phyloP scores from a whole-genome alignment of 176 grass and related monocot genomes.

The Aegilops tauschii region DNA sequence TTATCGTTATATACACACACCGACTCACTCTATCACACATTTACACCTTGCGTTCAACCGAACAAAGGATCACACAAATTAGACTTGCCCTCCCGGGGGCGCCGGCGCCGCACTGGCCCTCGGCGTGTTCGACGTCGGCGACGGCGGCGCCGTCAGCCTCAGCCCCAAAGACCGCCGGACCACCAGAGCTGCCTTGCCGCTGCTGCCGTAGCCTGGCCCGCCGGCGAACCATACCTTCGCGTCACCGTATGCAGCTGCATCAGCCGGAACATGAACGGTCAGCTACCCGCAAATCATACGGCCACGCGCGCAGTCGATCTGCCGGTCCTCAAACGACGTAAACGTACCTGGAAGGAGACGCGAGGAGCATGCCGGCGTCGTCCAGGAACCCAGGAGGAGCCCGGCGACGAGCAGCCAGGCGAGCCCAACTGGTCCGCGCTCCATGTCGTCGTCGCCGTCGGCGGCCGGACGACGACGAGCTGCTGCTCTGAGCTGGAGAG shows the following conservation, averaged over 20 bases:
- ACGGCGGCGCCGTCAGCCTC: not conserved
- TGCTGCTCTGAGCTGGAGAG: not conserved
- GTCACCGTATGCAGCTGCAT: not conserved
- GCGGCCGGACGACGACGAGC: not conserved
- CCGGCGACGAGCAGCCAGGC: not conserved
- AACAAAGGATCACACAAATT: not conserved
- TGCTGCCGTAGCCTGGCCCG: not conserved
- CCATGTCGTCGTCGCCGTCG: not conserved
- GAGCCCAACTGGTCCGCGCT: not conserved
- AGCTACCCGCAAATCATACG: not conserved
- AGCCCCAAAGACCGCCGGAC: not conserved
- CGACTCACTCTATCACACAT: too few species aligned
- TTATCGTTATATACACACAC: too few species aligned
- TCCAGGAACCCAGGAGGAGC: not conserved
- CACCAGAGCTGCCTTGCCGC: not conserved
- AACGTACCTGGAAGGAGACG: not conserved
- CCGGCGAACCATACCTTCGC: not conserved
- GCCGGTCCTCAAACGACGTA: not conserved
- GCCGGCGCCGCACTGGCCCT: not conserved
- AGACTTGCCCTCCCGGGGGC: not conserved
- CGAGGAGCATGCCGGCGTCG: not conserved
- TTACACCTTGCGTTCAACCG: too few species aligned
- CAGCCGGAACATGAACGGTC: not conserved
- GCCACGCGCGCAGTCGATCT: not conserved
- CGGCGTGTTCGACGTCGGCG: slow-evolving; percentile 1